Base-by-base conservation (phyloP, 108 stramenopile species). In the Nitzschia sp. region DNA sequence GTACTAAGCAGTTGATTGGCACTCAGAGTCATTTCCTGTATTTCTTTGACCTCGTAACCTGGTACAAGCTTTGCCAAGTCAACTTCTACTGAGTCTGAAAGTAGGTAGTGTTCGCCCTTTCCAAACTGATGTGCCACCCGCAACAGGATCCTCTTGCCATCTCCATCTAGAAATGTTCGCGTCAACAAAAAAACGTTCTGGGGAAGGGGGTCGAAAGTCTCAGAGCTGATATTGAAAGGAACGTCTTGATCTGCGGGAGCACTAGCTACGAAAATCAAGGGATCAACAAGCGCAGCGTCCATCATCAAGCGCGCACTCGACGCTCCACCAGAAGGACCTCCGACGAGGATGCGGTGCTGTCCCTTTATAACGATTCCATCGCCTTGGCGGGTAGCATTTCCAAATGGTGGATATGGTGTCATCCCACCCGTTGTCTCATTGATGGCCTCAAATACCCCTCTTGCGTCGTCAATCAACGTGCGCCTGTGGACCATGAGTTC, bases 401-500 rank as follows among this genome's bases (percentile, higher is more conserved):
- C 91, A 50, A 80, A 92, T 29, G 92, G 91, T 10, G 86, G 85
- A 74, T 83, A 91, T 10, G 89, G 78, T 9, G 79, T 86, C 19
- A 95, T 84, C 10, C 87, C 89, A 39, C 68, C 63, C 60, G 81
- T 79, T 20, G 94, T 95, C 65, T 95, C 91, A 55, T 95, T 89
- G n/a, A 95, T 65, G 24, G 93, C 77, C 72, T 91, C 91, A 8
- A 64, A 79, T 2, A 91, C 88, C 10, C 92, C 88, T 19, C 87
- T 64, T 15, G 56, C 41, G 73, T 95, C 92, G 65, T 95, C 93
- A 40, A 56, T 71, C 9, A 92, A 57, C 0, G 80, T 86, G 1
- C 96, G 81, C 8, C 98, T 85, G 44, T 97, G 96, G 9, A 96
- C 94, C 98, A 98, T 94, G 25, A 97, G 57, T 80, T 98, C 97